Evolutionary conservation across 768 basidiomycete species (phyloP), one percentile per base, ranked within the genome.

Genomic region (Boletus patriciae): DNA sequence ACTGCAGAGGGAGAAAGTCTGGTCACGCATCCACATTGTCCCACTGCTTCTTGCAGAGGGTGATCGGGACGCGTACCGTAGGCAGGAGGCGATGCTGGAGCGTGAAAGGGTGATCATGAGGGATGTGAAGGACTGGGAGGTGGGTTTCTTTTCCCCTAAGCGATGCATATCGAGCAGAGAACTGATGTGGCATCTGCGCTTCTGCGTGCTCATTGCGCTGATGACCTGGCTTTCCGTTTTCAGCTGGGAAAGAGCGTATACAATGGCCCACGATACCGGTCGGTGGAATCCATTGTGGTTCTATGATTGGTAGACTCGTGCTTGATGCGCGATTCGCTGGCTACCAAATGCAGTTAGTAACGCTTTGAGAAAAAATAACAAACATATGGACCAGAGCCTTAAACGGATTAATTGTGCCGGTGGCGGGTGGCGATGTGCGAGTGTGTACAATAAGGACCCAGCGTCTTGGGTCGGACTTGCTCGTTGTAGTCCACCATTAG

Each of bases 1-100:
- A 77, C 80, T 98, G 41, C 80, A 89, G 71, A 83, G 96, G 61
- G 96, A 99, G 78, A 88, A 90, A 75, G 85, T 86, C 36, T 98
- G 96, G 96, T 91, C 94, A 56, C 85, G 96, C 61, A 94, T 99
- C 69, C 87, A 98, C 77, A 83, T 97, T 34, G 87, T 94, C 33
- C 97, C 96, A 11, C 72, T 98, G 55, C 80, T 99, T 45, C 80
- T 95, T 64, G 96, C 96, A 38, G 96, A 99, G 72, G 87, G 87
- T 5, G 96, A 99, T 77, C 88, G 97, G 53, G 93, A 95, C 71
- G 79, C 81, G 54, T 94, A 91, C 77, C 81, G 92, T 58, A 83
- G 92, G 38, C 76, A 86, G 66, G 83, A 86, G 67, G 93, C 91
- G n/a, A 85, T 85, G 47, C 49, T 88, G 52, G 87, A 77, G 27